Evolutionary conservation across 169 alveolate species (phyloP).

Genomic region (Cryptosporidium ubiquitum): DNA sequence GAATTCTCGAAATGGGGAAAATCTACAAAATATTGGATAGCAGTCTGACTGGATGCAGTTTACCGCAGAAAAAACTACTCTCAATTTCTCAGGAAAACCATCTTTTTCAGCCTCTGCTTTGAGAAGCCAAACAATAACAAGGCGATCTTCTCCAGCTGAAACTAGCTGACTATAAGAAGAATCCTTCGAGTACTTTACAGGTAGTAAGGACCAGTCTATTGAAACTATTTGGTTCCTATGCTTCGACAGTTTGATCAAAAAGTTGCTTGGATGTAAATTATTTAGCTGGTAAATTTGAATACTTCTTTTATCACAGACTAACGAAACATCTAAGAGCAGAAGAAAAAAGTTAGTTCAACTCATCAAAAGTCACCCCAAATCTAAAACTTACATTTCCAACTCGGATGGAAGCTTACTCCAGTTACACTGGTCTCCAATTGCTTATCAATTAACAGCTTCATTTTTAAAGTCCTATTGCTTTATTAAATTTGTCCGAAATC

Average conservation of each 20-base stretch:
- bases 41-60: constrained; percentile 33
- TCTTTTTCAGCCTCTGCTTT: constrained; percentile 18
- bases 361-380: background rate
- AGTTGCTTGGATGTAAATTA: background rate
- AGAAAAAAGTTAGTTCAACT: background rate
- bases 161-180: constrained; percentile 38
- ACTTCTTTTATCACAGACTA: constrained; percentile 1
- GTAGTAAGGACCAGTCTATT: constrained; percentile 39
- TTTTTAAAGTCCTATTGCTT: background rate
- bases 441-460: constrained; percentile 18
- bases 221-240: constrained; percentile 42
- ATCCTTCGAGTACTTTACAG: background rate
- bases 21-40: constrained; percentile 22
- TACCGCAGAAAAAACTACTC: background rate
- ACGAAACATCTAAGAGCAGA: constrained; percentile 33
- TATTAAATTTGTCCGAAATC: background rate
- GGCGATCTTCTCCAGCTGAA: constrained; percentile 65
- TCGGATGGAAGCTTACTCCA: constrained; percentile 48
- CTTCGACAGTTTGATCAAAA: constrained; percentile 1
- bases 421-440: constrained; percentile 20
- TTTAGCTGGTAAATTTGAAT: constrained; percentile 22
- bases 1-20: background rate
- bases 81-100: background rate
- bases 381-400: constrained; percentile 52
- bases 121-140: constrained; percentile 42